phyloP scores from a whole-genome alignment of 345 rosid genomes.

The Excoecaria agallocha region DNA sequence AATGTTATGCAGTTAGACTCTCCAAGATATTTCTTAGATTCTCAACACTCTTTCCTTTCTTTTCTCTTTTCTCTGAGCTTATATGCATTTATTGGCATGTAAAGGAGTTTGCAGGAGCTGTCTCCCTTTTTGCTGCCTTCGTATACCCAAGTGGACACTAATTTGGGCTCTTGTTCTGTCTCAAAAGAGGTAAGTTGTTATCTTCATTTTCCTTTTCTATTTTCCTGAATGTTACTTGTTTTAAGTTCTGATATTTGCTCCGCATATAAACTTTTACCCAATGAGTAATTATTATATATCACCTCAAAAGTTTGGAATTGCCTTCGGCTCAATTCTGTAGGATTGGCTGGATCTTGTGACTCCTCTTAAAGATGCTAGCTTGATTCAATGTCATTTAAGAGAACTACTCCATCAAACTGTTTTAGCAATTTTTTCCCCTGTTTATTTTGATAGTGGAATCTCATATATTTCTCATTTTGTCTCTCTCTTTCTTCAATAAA shows the following conservation, averaged over 20 bases:
- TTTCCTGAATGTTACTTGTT: not conserved
- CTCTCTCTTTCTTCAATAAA: not conserved
- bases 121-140: constrained; percentile 40
- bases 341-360: not conserved
- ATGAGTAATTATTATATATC: not conserved
- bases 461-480: not conserved
- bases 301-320: not conserved
- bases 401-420: not conserved
- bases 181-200: constrained; percentile 36
- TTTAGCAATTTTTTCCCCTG: not conserved
- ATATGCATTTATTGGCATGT: constrained; percentile 24
- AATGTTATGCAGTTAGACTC: not conserved
- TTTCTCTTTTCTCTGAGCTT: constrained; percentile 13
- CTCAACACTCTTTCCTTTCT: not conserved
- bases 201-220: not conserved
- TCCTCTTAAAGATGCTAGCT: not conserved
- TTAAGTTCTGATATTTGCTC: not conserved
- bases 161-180: constrained; percentile 33
- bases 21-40: not conserved
- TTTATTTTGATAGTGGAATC: not conserved
- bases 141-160: constrained; percentile 38
- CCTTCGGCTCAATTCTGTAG: not conserved
- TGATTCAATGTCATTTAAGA: not conserved
- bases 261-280: not conserved
- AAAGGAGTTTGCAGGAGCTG: constrained; percentile 85